Percentiles rank a stretch among this genome's conserved stretches.
Evolutionary conservation across 2,329 filamentous ascomycete genomes (phyloP).

Genomic region (Dactylonectria estremocensis): DNA sequence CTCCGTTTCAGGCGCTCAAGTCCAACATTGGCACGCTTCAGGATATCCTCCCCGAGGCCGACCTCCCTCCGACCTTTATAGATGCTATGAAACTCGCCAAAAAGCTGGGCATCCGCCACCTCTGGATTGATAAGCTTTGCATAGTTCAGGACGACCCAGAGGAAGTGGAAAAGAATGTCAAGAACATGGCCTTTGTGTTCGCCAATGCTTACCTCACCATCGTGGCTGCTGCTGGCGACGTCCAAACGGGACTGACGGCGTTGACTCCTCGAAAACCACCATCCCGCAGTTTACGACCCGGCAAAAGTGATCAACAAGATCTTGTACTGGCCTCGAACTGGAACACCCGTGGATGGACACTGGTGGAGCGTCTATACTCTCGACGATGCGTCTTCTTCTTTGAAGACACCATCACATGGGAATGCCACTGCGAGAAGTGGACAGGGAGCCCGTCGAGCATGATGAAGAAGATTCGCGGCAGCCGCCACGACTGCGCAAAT

Average conservation of each 20-base stretch:
- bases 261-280: constrained; percentile 53
- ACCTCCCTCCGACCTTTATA: constrained; percentile 59
- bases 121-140: constrained; percentile 65
- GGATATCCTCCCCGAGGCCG: constrained; percentile 54
- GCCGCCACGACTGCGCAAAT: constrained; percentile 52
- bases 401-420: constrained; percentile 60
- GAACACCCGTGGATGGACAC: constrained; percentile 60
- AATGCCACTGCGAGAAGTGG: constrained; percentile 63
- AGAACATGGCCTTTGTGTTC: constrained; percentile 63
- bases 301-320: constrained; percentile 54
- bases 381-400: constrained; percentile 62
- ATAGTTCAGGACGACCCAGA: constrained; percentile 61
- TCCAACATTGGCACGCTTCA: constrained; percentile 57
- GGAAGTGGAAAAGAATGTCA: constrained; percentile 58
- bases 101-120: constrained; percentile 59
- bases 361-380: constrained; percentile 61
- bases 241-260: constrained; percentile 55
- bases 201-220: constrained; percentile 62
- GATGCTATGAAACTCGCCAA: constrained; percentile 62
- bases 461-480: constrained; percentile 52
- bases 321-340: constrained; percentile 57
- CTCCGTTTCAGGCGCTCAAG: constrained; percentile 52
- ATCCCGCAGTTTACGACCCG: constrained; percentile 44
- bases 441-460: constrained; percentile 53
- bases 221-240: constrained; percentile 59